Evolutionary conservation across 2,329 filamentous ascomycete species (phyloP).

Genomic region (Venturia carpophila): DNA sequence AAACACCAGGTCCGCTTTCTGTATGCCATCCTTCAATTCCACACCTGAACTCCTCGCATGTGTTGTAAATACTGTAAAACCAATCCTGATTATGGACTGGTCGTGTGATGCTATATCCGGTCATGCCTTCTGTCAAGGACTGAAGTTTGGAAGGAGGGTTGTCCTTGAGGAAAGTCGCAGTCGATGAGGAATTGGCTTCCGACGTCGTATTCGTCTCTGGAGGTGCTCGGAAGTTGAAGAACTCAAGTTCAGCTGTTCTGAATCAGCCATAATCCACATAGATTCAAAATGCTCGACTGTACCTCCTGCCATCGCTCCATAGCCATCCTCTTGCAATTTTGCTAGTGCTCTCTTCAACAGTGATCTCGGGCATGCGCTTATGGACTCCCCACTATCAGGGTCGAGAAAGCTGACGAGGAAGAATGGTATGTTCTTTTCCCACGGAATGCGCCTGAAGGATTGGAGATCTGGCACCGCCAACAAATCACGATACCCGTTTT

Average conservation of each 20-base stretch:
- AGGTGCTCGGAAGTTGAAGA: constrained; percentile 80
- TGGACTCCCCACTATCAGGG: constrained; percentile 62
- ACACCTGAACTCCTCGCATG: constrained; percentile 68
- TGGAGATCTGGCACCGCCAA: constrained; percentile 72
- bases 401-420: constrained; percentile 79
- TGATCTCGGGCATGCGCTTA: constrained; percentile 73
- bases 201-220: constrained; percentile 35
- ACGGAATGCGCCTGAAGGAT: constrained; percentile 77
- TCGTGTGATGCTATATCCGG: constrained; percentile 82
- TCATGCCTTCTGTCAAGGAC: constrained; percentile 85
- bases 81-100: constrained; percentile 87
- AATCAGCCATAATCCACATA: constrained; percentile 21
- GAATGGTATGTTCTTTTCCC: constrained; percentile 81
- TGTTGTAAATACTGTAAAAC: constrained; percentile 80
- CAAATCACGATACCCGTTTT: constrained; percentile 82
- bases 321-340: constrained; percentile 61
- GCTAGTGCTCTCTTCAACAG: constrained; percentile 60
- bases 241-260: constrained; percentile 79
- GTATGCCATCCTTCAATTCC: constrained; percentile 93
- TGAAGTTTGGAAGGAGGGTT: constrained; percentile 69
- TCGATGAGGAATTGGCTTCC: constrained; percentile 57
- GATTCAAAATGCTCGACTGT: constrained; percentile 27
- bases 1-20: constrained; percentile 87
- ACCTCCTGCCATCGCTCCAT: constrained; percentile 86
- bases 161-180: constrained; percentile 63